These are phyloP conservation scores for Penicillium manginii DNA, from an alignment of 495 filamentous ascomycete genomes.

Conservation along the genomic window DNA sequence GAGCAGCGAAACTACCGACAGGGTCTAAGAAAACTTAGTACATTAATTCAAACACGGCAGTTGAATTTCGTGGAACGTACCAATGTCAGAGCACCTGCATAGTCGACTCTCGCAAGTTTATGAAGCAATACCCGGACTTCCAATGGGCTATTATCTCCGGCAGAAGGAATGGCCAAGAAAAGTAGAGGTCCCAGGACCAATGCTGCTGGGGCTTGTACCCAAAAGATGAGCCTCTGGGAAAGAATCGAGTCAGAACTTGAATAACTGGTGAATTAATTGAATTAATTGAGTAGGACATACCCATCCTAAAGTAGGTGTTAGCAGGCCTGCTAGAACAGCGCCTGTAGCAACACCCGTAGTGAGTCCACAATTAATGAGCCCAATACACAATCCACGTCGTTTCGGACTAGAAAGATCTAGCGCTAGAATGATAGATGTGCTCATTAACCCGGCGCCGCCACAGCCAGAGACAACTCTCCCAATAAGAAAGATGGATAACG, in stretches of 20 bases:
- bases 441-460: slow-evolving; percentile 69
- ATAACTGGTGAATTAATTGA: background rate
- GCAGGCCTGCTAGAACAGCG: slow-evolving; percentile 68
- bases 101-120: slow-evolving; percentile 68
- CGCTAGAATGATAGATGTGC: slow-evolving; percentile 67
- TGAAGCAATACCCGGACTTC: slow-evolving; percentile 31
- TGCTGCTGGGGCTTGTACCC: slow-evolving; percentile 62
- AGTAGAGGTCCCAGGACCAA: slow-evolving; percentile 60
- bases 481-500: slow-evolving; percentile 62
- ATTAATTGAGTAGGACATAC: slow-evolving; percentile 42
- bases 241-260: background rate
- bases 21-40: slow-evolving; percentile 26
- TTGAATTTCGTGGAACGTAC: slow-evolving; percentile 39
- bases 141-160: slow-evolving; percentile 31
- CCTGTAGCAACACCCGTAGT: slow-evolving; percentile 72
- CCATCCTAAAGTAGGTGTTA: slow-evolving; percentile 68
- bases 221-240: slow-evolving; percentile 66
- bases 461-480: slow-evolving; percentile 67
- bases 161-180: slow-evolving; percentile 59
- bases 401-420: slow-evolving; percentile 67
- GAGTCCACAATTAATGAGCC: slow-evolving; percentile 65
- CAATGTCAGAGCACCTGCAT: slow-evolving; percentile 64
- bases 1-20: slow-evolving; percentile 65
- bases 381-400: slow-evolving; percentile 69
- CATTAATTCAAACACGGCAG: background rate